Base-by-base conservation (phyloP, 371 early-diverging fungal genomes). In the Syncephalastrum monosporum region DNA sequence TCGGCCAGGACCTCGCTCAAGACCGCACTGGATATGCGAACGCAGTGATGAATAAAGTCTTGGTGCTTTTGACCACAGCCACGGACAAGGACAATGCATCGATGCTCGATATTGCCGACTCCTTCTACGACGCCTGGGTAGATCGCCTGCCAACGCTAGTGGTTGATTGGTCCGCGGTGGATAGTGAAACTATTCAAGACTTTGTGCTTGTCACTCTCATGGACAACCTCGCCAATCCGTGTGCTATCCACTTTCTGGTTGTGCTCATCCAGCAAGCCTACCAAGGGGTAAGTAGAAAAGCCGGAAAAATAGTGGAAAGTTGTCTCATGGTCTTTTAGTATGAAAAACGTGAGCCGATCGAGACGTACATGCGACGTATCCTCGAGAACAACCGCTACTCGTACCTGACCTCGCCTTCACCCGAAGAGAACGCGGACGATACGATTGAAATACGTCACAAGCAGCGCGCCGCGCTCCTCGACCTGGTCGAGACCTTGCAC, bases 401-500 rank as follows among this genome's bases (percentile, higher is more conserved):
- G 50, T 24, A 12, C 2, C 53, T 76, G 43, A 76, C 77, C 5
- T 44, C 52, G 5, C 71, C 71, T n/a, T 58, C 55, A 3, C 29
- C 63, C 1, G 59, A 61, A 10, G 61, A 63, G 23, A 33, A 56
- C 4, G 21, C 57, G 0, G 44, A 56, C 4, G 52, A 43, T 10
- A 51, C 61, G 53, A 16, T 24, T 4, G 63, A 65, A 0, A 58
- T 42, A 3, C 60, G 65, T 19, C 41, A 29, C n/a, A 60, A 33
- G 38, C 72, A 70, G 19, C 81, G 84, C 8, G 48, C 60, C 23
- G 79, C 80, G 12, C 75, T 86, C 48, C 60, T 78, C 47, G 52
- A 69, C 33, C 50, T 86, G 43, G 53, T 86, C 5, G 61, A 77
- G 55, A 64, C 65, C 33, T 60, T 86, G n/a, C 72, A 78, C 27